These are phyloP conservation scores for Thermothelomyces thermophilus DNA, from an alignment of 2,329 filamentous ascomycete species.

Conservation along the genomic window DNA sequence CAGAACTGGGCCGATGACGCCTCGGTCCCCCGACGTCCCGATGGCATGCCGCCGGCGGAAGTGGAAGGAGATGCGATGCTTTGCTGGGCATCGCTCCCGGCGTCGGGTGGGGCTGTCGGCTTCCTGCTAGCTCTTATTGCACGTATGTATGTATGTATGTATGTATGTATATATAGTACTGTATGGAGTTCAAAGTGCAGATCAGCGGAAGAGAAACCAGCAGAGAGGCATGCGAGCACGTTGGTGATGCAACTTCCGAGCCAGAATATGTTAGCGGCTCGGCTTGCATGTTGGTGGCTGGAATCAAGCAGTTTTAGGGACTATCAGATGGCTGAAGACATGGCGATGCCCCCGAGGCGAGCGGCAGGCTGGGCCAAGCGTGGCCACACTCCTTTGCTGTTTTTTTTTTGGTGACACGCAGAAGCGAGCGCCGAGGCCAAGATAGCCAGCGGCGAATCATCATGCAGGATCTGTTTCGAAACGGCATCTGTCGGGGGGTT, in stretches of 20 bases:
- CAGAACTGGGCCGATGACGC: slow-evolving; percentile 4
- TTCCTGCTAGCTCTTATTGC: no score
- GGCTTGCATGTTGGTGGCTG: background rate
- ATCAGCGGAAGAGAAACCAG: no score
- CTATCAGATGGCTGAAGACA: background rate
- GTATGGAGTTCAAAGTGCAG: no score
- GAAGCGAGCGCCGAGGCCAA: background rate
- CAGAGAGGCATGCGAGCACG: no score
- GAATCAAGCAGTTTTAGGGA: no score
- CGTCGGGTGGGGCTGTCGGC: no score
- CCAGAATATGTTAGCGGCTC: no score
- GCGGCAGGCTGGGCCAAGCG: background rate
- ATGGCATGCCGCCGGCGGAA: background rate
- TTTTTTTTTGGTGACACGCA: background rate
- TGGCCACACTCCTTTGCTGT: background rate
- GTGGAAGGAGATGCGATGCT: background rate
- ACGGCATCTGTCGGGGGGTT: background rate
- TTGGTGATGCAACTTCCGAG: no score
- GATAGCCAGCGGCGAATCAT: slow-evolving; percentile 2
- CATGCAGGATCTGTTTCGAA: background rate
- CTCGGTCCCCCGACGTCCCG: background rate
- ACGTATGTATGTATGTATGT: no score
- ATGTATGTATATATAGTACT: no score
- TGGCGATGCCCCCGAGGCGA: background rate
- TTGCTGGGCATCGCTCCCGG: background rate